These are phyloP conservation scores for Umbilicus rupestris DNA, from an alignment of 164 flowering plant species.

Conservation along the genomic window DNA sequence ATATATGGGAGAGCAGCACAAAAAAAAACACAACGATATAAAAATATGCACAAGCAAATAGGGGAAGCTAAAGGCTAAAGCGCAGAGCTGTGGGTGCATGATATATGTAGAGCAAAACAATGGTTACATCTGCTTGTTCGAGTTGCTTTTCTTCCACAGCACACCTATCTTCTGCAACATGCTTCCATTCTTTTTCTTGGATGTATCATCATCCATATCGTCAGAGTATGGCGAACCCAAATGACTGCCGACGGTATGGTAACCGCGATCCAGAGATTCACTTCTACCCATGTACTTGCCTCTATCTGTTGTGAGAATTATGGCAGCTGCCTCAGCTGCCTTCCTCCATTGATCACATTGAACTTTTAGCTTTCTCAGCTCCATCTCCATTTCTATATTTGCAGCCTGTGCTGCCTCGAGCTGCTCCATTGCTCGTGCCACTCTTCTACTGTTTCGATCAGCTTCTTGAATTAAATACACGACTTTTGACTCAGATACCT, in stretches of 20 bases:
- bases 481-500: slow-evolving; percentile 58
- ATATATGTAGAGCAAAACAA: no score
- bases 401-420: slow-evolving; percentile 67
- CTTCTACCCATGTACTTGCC: slow-evolving; percentile 60
- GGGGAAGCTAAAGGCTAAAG: no score
- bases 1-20: no score
- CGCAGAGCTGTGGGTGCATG: no score
- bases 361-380: slow-evolving; percentile 74
- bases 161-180: slow-evolving; percentile 82
- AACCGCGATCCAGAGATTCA: slow-evolving; percentile 53
- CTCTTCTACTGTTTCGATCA: slow-evolving; percentile 46
- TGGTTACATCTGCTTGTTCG: slow-evolving; percentile 4
- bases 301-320: slow-evolving; percentile 54
- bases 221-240: slow-evolving; percentile 47
- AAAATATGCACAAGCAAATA: no score
- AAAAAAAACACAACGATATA: no score
- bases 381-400: slow-evolving; percentile 69
- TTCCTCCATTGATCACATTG: slow-evolving; percentile 98
- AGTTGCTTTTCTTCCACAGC: slow-evolving; percentile 60
- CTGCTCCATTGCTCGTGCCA: slow-evolving; percentile 54
- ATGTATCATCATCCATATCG: slow-evolving; percentile 60
- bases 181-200: slow-evolving; percentile 77
- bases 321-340: slow-evolving; percentile 95
- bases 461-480: slow-evolving; percentile 49
- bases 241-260: slow-evolving; percentile 29